Evolutionary conservation across 345 rosid species (phyloP).

Genomic region (Mercurialis annua): DNA sequence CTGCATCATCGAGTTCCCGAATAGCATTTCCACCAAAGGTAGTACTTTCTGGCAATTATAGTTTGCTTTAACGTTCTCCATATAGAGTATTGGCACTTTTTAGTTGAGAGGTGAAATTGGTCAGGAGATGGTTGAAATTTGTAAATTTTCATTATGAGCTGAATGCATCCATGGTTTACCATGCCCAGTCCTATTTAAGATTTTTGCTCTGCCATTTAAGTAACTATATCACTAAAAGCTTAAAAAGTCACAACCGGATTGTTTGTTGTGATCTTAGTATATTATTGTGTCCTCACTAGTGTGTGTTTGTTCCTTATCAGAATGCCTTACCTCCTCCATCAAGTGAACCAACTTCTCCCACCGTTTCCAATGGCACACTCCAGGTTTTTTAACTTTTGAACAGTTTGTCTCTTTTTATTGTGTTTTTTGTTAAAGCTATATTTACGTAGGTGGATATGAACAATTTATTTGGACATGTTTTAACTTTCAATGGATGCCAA

Average conservation of each 20-base stretch:
- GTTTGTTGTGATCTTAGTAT: background rate
- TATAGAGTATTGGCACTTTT: background rate
- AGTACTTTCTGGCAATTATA: background rate
- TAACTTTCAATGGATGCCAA: background rate
- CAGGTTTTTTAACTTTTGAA: constrained; percentile 41
- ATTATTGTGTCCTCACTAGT: constrained; percentile 10
- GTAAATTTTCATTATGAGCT: background rate
- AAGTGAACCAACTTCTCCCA: constrained; percentile 33
- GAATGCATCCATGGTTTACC: background rate
- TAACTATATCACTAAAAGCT: background rate
- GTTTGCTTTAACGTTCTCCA: background rate
- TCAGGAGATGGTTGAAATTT: background rate
- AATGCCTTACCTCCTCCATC: constrained; percentile 51
- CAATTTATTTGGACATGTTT: background rate
- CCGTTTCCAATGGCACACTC: constrained; percentile 39
- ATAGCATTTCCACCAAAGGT: constrained; percentile 27
- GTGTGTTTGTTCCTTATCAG: constrained; percentile 34
- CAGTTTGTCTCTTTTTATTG: background rate
- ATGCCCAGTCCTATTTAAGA: too few species aligned
- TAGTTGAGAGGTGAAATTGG: background rate
- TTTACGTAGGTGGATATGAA: background rate
- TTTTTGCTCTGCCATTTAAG: too few species aligned
- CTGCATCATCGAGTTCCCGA: constrained; percentile 18
- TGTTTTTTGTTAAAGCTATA: background rate
- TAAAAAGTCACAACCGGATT: background rate